A percentile compares a stretch with the other conserved stretches of the same genome.
Conservation (phyloP, 2,329 filamentous ascomycete species). For the Alternaria burnsii region DNA sequence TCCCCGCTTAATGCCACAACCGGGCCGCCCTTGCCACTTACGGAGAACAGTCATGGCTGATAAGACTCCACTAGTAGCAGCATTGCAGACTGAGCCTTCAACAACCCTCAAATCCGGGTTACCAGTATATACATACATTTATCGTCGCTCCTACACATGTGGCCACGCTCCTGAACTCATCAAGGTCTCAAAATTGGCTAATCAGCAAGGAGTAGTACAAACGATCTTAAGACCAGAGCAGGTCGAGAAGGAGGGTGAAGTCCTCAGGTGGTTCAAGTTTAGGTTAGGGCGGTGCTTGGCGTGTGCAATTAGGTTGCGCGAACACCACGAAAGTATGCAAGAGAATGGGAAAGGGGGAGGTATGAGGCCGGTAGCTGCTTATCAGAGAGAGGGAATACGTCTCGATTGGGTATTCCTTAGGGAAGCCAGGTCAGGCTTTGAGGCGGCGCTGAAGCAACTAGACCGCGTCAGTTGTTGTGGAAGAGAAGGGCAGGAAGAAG, state of each 20-base stretch:
- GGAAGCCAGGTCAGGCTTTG: conserved; percentile 5
- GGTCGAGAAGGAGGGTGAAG: background rate
- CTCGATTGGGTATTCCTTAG: background rate
- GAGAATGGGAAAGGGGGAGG: background rate
- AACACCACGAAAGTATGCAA: background rate
- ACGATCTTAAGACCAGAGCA: conserved; percentile 8
- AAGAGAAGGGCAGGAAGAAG: background rate
- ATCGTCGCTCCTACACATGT: conserved; percentile 26
- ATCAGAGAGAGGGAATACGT: conserved; percentile 8
- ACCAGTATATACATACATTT: conserved; percentile 20
- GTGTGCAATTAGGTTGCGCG: conserved; percentile 12
- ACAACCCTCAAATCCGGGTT: background rate
- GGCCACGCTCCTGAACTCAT: conserved; percentile 30
- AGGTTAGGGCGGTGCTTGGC: conserved; percentile 14
- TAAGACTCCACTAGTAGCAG: background rate
- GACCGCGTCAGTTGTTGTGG: background rate
- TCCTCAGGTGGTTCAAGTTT: conserved; percentile 2
- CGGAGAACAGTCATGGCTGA: conserved; percentile 3
- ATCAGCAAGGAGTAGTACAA: conserved; percentile 9
- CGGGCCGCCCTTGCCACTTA: background rate
- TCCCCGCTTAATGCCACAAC: background rate
- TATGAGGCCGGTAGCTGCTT: background rate
- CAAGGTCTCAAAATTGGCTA: conserved; percentile 11
- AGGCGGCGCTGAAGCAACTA: conserved; percentile 5
- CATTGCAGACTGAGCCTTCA: background rate